These are phyloP conservation scores for Cladosporium halotolerans DNA, from an alignment of 2,329 filamentous ascomycete genomes.

Conservation along the genomic window DNA sequence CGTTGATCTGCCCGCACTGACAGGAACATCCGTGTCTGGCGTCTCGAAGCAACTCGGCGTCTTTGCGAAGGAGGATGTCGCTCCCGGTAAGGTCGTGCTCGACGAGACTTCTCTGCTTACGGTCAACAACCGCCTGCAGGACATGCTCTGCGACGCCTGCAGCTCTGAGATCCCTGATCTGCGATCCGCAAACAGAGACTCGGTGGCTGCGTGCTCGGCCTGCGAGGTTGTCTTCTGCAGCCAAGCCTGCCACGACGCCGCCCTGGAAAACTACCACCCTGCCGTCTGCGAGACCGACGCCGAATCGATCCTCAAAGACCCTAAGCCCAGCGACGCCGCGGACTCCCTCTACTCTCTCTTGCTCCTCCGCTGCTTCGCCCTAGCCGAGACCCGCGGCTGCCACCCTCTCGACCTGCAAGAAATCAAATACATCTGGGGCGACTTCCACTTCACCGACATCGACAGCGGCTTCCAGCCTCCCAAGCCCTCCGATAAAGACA, in stretches of 20 bases:
- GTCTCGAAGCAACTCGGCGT: constrained; percentile 77
- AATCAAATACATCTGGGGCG: constrained; percentile 60
- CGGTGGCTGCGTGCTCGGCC: constrained; percentile 43
- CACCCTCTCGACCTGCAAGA: constrained; percentile 56
- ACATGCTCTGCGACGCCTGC: constrained; percentile 84
- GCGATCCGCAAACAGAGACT: constrained; percentile 18
- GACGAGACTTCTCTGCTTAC: constrained; percentile 80
- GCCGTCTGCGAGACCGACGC: constrained; percentile 51
- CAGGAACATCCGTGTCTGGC: constrained; percentile 18
- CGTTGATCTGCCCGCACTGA: constrained; percentile 66
- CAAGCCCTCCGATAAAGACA: constrained; percentile 3
- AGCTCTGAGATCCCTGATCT: constrained; percentile 59
- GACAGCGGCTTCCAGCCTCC: constrained; percentile 8
- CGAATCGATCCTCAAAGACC: constrained; percentile 53
- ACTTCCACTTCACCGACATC: constrained; percentile 43
- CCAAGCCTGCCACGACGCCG: constrained; percentile 49
- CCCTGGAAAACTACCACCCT: constrained; percentile 51
- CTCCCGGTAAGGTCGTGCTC: constrained; percentile 68
- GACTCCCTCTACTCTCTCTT: constrained; percentile 56
- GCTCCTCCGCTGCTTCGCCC: constrained; percentile 52
- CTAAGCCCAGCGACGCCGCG: constrained; percentile 51
- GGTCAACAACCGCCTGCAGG: constrained; percentile 80
- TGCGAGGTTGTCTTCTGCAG: constrained; percentile 59
- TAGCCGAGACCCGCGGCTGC: constrained; percentile 53
- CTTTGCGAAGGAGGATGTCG: constrained; percentile 78